phyloP scores from a whole-genome alignment of 1,284 basidiomycete genomes.

The Flammula alnicola region DNA sequence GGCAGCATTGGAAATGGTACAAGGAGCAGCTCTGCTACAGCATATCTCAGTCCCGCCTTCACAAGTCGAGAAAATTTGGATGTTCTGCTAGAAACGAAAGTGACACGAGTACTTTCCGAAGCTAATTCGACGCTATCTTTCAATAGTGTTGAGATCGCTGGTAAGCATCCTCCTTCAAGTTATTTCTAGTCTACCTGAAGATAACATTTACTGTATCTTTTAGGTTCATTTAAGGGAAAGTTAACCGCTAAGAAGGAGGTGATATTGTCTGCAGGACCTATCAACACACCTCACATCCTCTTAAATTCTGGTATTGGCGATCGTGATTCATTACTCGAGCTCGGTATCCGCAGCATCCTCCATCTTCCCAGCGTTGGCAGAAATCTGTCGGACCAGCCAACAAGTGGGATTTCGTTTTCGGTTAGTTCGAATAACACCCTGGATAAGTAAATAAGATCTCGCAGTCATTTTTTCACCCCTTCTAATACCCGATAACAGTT shows the following conservation, averaged over 20 bases:
- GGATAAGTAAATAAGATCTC: slow-evolving; percentile 4
- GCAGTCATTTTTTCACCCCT: neutral
- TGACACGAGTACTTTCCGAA: slow-evolving; percentile 17
- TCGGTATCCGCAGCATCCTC: slow-evolving; percentile 41
- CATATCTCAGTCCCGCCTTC: slow-evolving; percentile 31
- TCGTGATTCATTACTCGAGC: slow-evolving; percentile 35
- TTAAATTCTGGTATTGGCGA: slow-evolving; percentile 55
- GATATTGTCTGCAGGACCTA: slow-evolving; percentile 46
- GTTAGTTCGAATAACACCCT: slow-evolving; percentile 25
- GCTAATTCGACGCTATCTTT: slow-evolving; percentile 4
- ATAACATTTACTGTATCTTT: neutral
- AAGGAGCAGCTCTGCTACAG: slow-evolving; percentile 37
- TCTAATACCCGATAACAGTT: neutral
- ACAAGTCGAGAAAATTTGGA: slow-evolving; percentile 34
- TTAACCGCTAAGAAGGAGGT: slow-evolving; percentile 39
- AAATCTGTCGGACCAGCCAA: slow-evolving; percentile 41
- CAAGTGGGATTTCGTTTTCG: slow-evolving; percentile 25
- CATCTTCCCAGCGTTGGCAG: slow-evolving; percentile 48
- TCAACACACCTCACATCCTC: slow-evolving; percentile 51
- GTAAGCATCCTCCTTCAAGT: neutral
- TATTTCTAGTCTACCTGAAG: neutral
- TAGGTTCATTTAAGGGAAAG: neutral
- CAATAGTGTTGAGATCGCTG: slow-evolving; percentile 7
- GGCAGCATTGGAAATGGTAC: slow-evolving; percentile 33
- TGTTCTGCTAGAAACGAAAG: slow-evolving; percentile 37